These are phyloP conservation scores for Pochonia chlamydosporia DNA, from an alignment of 2,329 filamentous ascomycete genomes.

Conservation along the genomic window DNA sequence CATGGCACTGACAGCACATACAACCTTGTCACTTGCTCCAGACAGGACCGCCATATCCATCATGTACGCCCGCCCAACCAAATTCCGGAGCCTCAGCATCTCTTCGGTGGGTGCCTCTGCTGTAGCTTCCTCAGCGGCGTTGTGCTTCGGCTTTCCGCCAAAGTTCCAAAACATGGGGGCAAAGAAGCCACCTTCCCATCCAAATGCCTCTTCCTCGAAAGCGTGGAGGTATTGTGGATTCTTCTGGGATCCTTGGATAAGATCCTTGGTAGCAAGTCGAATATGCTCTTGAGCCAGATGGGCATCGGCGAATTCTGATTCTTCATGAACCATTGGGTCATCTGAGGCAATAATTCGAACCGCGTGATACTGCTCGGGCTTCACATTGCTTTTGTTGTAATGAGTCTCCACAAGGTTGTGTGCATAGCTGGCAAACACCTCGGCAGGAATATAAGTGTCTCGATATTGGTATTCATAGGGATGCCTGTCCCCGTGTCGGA, in stretches of 20 bases:
- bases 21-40: constrained; percentile 59
- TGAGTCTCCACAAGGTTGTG: constrained; percentile 45
- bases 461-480: constrained; percentile 73
- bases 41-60: constrained; percentile 74
- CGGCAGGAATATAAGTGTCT: constrained; percentile 70
- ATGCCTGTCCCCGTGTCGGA: constrained; percentile 74
- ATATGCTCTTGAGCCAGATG: constrained; percentile 70
- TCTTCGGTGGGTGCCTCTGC: constrained; percentile 35
- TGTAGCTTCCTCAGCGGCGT: constrained; percentile 23
- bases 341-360: constrained; percentile 69
- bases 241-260: constrained; percentile 32
- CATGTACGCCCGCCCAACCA: constrained; percentile 75
- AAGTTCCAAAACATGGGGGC: constrained; percentile 75
- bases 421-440: constrained; percentile 59
- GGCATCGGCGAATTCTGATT: constrained; percentile 53
- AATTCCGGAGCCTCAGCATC: constrained; percentile 62
- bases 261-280: constrained; percentile 61
- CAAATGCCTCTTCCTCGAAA: constrained; percentile 70
- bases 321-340: constrained; percentile 68
- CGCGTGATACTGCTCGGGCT: constrained; percentile 30
- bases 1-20: constrained; percentile 71
- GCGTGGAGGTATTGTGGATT: constrained; percentile 50
- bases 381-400: constrained; percentile 37
- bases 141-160: constrained; percentile 43
- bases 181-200: constrained; percentile 88